Evolutionary conservation across 352 stramenopile species (phyloP).

Genomic region (Phytopythium litorale): DNA sequence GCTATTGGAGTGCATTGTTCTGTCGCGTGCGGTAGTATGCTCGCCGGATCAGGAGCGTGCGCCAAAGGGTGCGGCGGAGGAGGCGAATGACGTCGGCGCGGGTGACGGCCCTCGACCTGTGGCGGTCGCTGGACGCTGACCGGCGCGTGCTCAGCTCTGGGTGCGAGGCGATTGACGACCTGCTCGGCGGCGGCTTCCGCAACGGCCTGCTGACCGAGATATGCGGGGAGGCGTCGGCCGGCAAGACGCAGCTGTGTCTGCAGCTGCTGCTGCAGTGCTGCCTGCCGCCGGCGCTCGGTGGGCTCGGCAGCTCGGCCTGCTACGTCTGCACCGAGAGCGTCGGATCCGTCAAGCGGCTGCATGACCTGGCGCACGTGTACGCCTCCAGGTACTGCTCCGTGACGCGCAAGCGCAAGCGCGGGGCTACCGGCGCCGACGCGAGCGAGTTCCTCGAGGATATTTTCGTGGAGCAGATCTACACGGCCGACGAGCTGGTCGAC

Average conservation of each 20-base stretch:
- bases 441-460: conserved; percentile 64
- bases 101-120: conserved; percentile 47
- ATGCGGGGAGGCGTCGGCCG: conserved; percentile 64
- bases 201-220: conserved; percentile 68
- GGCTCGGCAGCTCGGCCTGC: conserved; percentile 56
- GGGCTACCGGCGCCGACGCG: conserved; percentile 10
- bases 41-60: too few species aligned
- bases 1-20: not conserved
- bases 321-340: conserved; percentile 83
- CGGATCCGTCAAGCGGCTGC: conserved; percentile 61
- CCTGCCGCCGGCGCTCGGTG: conserved; percentile 39
- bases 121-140: conserved; percentile 18
- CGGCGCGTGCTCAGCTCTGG: conserved; percentile 42
- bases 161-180: conserved; percentile 46
- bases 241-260: conserved; percentile 79
- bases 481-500: conserved; percentile 56
- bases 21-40: not conserved
- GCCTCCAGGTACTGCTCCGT: conserved; percentile 31
- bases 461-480: conserved; percentile 79
- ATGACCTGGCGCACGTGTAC: conserved; percentile 59
- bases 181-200: conserved; percentile 63
- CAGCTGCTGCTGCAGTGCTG: conserved; percentile 71
- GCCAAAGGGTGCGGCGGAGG: not conserved
- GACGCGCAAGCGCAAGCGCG: conserved; percentile 46
- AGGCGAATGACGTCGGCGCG: conserved; percentile 8